These are phyloP conservation scores for Martiniozyma asiatica DNA, from an alignment of 1,139 yeast species.

Conservation along the genomic window DNA sequence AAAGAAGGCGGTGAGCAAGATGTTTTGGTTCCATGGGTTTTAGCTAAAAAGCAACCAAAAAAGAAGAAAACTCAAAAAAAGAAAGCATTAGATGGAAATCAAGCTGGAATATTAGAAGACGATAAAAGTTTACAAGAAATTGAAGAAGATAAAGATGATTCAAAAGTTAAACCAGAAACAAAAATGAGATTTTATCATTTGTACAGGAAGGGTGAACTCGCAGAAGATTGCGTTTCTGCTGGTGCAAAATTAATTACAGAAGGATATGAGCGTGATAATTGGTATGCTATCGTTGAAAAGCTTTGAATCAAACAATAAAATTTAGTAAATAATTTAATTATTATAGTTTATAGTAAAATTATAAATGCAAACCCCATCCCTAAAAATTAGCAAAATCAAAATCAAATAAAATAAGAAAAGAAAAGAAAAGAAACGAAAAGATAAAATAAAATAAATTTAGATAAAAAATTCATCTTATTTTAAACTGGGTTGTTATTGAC, in stretches of 20 bases:
- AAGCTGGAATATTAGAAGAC: conserved; percentile 12
- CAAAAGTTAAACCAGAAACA: conserved; percentile 29
- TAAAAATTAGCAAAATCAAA: too few species aligned
- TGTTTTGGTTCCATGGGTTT: conserved; percentile 91
- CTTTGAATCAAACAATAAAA: too few species aligned
- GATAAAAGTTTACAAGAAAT: conserved; percentile 12
- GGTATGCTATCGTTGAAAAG: conserved; percentile 63
- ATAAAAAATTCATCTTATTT: too few species aligned
- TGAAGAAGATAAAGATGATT: conserved; percentile 11
- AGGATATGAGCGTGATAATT: conserved; percentile 90
- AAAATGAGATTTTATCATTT: conserved; percentile 82
- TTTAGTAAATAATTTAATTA: too few species aligned
- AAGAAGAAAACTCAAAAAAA: conserved; percentile 12
- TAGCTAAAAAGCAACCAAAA: conserved; percentile 33
- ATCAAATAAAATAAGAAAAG: conserved; percentile 1
- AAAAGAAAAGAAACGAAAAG: neutral
- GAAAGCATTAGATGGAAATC: neutral
- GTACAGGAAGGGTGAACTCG: conserved; percentile 73
- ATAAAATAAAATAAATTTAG: neutral
- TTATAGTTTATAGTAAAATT: neutral
- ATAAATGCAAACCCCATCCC: too few species aligned
- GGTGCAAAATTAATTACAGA: conserved; percentile 53
- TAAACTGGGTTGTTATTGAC: too few species aligned
- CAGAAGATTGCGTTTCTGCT: conserved; percentile 52
- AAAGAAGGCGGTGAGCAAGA: conserved; percentile 88